Evolutionary conservation across 2,329 filamentous ascomycete species (phyloP).

Genomic region (Phoma sp.): DNA sequence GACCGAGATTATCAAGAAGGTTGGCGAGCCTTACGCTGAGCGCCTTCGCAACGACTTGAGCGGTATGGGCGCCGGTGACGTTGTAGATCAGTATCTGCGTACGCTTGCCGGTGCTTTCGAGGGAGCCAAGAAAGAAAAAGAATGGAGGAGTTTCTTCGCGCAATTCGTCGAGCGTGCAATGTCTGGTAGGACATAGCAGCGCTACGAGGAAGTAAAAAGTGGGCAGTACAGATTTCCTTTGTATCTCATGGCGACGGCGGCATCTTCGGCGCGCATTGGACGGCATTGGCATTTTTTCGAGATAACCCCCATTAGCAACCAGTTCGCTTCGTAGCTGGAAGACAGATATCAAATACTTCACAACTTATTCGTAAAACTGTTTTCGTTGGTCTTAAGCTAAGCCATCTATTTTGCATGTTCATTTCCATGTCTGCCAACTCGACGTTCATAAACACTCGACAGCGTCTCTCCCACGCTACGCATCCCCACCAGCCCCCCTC

Average conservation of each 20-base stretch:
- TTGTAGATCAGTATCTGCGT: conserved; percentile 69
- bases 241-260: conserved; percentile 15
- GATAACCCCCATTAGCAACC: conserved; percentile 16
- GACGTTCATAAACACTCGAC: too few species aligned
- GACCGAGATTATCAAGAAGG: conserved; percentile 88
- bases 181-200: conserved; percentile 24
- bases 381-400: too few species aligned
- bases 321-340: conserved; percentile 13
- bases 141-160: conserved; percentile 55
- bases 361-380: background rate
- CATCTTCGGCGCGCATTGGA: conserved; percentile 18
- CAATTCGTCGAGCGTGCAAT: conserved; percentile 48
- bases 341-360: conserved; percentile 3
- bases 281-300: conserved; percentile 19
- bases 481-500: conserved; percentile 62
- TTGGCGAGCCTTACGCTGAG: conserved; percentile 78
- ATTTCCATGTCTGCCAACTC: too few species aligned
- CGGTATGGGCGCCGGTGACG: conserved; percentile 68
- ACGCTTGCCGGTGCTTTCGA: conserved; percentile 44
- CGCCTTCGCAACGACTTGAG: conserved; percentile 71
- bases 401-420: too few species aligned
- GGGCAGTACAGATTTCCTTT: conserved; percentile 3
- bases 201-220: background rate
- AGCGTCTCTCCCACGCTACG: too few species aligned
- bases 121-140: conserved; percentile 47